These are phyloP conservation scores for Penicilliopsis zonata DNA, from an alignment of 495 filamentous ascomycete species.

Conservation along the genomic window DNA sequence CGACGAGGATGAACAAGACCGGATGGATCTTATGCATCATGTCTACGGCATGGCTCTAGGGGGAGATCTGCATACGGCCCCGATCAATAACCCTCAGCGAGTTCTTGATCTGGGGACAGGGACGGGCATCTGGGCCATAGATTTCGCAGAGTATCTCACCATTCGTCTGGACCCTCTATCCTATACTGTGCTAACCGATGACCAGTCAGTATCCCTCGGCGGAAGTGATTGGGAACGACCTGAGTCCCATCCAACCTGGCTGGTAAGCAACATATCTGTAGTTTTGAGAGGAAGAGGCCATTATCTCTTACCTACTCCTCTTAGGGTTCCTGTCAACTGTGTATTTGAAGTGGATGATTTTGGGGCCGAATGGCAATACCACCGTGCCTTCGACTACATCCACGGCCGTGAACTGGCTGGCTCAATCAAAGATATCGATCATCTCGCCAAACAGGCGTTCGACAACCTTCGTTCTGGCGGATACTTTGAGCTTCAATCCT, in stretches of 20 bases:
- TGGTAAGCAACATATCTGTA: no score
- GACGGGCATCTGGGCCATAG: constrained; percentile 45
- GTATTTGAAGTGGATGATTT: constrained; percentile 46
- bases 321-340: constrained; percentile 36
- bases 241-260: constrained; percentile 33
- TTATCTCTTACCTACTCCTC: no score
- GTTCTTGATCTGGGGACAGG: constrained; percentile 45
- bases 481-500: constrained; percentile 52
- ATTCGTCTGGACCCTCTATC: constrained; percentile 1
- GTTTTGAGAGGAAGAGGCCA: no score
- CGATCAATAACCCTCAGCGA: constrained; percentile 27
- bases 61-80: constrained; percentile 35
- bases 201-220: constrained; percentile 31
- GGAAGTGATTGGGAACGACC: constrained; percentile 28
- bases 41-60: constrained; percentile 27
- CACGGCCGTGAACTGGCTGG: constrained; percentile 48
- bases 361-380: constrained; percentile 43
- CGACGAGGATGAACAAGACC: constrained; percentile 16
- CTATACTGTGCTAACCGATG: constrained; percentile 36
- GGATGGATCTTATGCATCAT: constrained; percentile 18
- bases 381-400: constrained; percentile 55
- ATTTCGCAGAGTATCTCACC: constrained; percentile 11
- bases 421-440: constrained; percentile 48
- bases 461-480: constrained; percentile 48
- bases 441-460: constrained; percentile 23